A percentile compares a stretch with the other conserved stretches of the same genome.
Evolutionary conservation across 2,329 filamentous ascomycete genomes (phyloP).

Genomic region (Xylaria sp.): DNA sequence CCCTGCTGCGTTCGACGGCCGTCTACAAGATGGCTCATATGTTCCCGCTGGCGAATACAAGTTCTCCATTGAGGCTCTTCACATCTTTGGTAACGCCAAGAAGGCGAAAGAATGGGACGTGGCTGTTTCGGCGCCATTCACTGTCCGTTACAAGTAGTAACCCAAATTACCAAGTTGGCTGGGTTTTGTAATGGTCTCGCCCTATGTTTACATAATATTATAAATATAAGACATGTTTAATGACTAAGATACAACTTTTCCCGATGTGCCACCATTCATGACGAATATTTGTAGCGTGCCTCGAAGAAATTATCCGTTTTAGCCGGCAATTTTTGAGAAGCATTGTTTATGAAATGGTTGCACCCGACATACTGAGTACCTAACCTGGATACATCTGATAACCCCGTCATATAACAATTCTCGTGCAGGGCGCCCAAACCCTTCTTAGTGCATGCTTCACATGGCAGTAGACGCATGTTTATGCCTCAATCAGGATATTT

Average conservation of each 20-base stretch:
- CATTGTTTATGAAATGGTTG: no score
- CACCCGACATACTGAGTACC: no score
- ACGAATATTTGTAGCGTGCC: no score
- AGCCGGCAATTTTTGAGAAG: no score
- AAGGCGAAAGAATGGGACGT: conserved; percentile 55
- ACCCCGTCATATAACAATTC: no score
- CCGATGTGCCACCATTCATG: neutral
- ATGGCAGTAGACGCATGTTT: neutral
- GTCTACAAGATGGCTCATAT: conserved; percentile 52
- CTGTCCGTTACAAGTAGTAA: conserved; percentile 48
- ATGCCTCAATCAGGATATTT: conserved; percentile 1
- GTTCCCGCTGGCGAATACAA: conserved; percentile 57
- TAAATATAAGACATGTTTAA: conserved; percentile 8
- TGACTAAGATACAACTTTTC: neutral
- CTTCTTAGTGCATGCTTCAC: neutral
- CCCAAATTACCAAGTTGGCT: neutral
- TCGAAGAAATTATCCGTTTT: no score
- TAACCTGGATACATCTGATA: no score
- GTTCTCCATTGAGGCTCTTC: conserved; percentile 54
- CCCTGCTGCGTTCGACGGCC: conserved; percentile 51
- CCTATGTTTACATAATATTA: conserved; percentile 14
- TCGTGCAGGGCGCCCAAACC: no score
- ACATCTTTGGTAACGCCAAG: conserved; percentile 55
- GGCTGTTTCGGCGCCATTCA: conserved; percentile 49
- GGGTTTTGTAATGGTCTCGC: neutral